Evolutionary conservation across 345 rosid species (phyloP).

Genomic region (Raphanus sativus): DNA sequence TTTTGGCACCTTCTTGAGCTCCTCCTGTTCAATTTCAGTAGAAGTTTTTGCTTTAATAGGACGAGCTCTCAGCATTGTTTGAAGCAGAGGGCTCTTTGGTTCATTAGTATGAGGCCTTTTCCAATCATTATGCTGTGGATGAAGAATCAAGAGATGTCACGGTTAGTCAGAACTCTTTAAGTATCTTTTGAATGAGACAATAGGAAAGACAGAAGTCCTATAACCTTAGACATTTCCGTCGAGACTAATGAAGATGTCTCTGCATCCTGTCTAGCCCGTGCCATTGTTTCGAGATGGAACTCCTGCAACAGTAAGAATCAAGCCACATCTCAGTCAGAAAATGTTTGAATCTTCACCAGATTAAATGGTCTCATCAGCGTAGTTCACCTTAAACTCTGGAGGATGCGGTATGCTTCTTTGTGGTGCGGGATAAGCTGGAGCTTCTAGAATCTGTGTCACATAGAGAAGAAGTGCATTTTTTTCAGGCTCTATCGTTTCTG

Average conservation of each 20-base stretch:
- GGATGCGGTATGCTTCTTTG: neutral
- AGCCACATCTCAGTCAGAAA: neutral
- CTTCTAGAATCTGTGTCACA: conserved; percentile 3
- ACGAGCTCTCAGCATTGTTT: conserved; percentile 10
- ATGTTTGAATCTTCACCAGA: neutral
- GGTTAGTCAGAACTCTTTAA: neutral
- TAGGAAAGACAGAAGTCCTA: neutral
- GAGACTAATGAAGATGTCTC: neutral
- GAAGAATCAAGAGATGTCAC: neutral
- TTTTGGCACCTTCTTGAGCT: conserved; percentile 71
- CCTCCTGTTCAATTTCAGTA: conserved; percentile 71
- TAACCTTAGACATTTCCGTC: neutral
- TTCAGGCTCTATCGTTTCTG: neutral
- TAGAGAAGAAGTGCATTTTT: neutral
- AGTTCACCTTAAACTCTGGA: neutral
- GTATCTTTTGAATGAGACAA: neutral
- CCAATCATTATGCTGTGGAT: conserved; percentile 47
- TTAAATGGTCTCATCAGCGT: neutral
- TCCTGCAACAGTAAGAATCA: conserved; percentile 1
- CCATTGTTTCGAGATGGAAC: neutral
- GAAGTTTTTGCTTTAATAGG: conserved; percentile 36
- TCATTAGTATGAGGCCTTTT: conserved; percentile 54
- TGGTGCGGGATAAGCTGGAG: neutral
- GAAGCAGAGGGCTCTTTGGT: conserved; percentile 70
- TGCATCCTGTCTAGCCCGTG: conserved; percentile 1